Evolutionary conservation across 164 flowering plant genomes (phyloP).

Genomic region (Hamamelis virginiana): DNA sequence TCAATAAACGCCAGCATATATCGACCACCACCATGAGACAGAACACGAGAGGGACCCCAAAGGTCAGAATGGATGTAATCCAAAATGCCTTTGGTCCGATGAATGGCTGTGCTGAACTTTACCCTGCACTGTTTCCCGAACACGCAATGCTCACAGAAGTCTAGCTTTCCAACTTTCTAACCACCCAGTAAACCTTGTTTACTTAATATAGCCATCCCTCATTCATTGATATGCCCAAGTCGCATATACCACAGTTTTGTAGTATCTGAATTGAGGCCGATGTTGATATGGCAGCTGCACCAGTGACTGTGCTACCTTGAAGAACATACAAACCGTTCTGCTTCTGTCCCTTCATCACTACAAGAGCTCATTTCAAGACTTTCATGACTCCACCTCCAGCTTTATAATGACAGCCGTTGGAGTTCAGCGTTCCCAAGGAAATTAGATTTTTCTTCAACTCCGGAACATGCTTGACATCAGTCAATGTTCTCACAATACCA

Average conservation of each 20-base stretch:
- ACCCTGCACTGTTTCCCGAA: not conserved
- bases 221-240: slow-evolving; percentile 7
- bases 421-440: not conserved
- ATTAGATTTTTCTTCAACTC: not conserved
- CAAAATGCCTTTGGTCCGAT: not conserved
- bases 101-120: not conserved
- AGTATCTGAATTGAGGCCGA: no score
- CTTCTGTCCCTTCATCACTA: not conserved
- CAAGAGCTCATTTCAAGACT: not conserved
- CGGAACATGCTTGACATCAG: not conserved
- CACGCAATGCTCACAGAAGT: not conserved
- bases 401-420: not conserved
- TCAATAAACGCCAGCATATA: not conserved
- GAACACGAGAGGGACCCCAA: not conserved
- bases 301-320: not conserved
- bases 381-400: not conserved
- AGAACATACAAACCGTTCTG: not conserved
- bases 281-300: not conserved
- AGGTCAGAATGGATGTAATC: not conserved
- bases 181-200: not conserved
- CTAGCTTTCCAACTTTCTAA: not conserved
- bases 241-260: slow-evolving; percentile 7
- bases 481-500: no score
- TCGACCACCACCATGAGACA: not conserved
- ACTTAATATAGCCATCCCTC: not conserved